Evolutionary conservation across 2,329 filamentous ascomycete species (phyloP), one percentile per base, ranked within the genome.

Genomic region (Paraphaeosphaeria minitans): DNA sequence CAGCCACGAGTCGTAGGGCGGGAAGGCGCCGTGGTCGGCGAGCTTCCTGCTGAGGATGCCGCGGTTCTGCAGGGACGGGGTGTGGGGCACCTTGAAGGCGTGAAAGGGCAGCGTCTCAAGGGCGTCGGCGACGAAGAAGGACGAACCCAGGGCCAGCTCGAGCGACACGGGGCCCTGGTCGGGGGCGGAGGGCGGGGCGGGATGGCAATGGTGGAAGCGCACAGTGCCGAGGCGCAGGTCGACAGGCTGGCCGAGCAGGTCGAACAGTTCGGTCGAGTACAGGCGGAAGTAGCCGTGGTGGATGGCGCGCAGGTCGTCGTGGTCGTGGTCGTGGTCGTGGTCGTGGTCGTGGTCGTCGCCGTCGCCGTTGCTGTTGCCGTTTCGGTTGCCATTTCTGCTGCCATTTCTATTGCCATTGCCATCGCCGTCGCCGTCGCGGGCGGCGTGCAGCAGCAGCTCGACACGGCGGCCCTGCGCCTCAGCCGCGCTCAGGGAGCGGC

Each of bases 21-120:
- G 73, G 35, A 74, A 74, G 21, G 62, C 65, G 57, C 72, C 73
- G 37, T 64, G 43, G 51, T 75, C 68, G 24, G 71, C 67, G 6
- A 62, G 64, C 35, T 69, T 71, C 31, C 73, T 55, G 63, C 72
- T 73, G 22, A 69, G 66, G 19, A 75, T 72, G 56, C 73, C 73
- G 10, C 71, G 62, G 62, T 75, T 75, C 57, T 67, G 70, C 53
- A 75, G 58, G 13, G 72, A 75, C 13, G 73, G 72, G 5, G 64
- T 47, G 1, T 64, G 64, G 41, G 73, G 73, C 53, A 75, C 59
- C 48, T 65, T 66, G 65, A 75, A 75, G 53, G 65, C 60, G 56
- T 75, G 73, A 57, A 71, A 74, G n/a, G 72, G 72, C 41, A 75
- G 63, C 10, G 72, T 75, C 59, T 75, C 73, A n/a, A 64, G 53